Base-by-base conservation (phyloP, 768 basidiomycete genomes). In the Mycena alexandri region DNA sequence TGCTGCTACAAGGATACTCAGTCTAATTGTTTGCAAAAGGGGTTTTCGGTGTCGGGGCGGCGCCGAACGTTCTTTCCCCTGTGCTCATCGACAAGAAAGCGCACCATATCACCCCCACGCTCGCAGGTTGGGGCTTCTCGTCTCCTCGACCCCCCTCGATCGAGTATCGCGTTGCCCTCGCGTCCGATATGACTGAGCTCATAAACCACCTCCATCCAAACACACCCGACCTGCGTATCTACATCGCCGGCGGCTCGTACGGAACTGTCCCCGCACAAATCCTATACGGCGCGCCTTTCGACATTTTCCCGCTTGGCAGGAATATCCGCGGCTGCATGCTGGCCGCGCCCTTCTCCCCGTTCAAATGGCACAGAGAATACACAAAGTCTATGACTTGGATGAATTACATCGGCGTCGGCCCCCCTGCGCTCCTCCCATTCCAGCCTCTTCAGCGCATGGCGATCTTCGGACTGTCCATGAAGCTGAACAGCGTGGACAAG, bases 231-330 rank as follows among this genome's bases (percentile, higher is more conserved):
- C 75, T 85, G 50, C 59, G 46, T 52, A 67, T 67, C 46, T 89
- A 86, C 77, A 64, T 90, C 61, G 74, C 79, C 16, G 89, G 86
- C 0, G 84, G 85, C 14, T 87, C 87, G 3, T 87, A 83, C 69
- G 89, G 89, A 21, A 85, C 84, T 0, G 80, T 83, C 13, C 78
- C 83, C 4, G 84, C 88, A 0, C 89, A 89, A 78, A 86, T 89
- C 42, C 71, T 90, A 14, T 89, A 86, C 64, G 86, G 84, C 2
- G 81, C 85, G 0, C 72, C 86, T 0, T 85, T 84, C 75, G 80
- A 84, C 70, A 69, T 75, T 17, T 90, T 90, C 65, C 86, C 87
- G 9, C 79, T 83, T 33, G 86, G 85, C 21, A 76, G 79, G 17
- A 75, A 81, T 54, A 81, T 89, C 67, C 77, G 73, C 6, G 85